Evolutionary conservation across 2,329 filamentous ascomycete genomes (phyloP), one percentile per base, ranked within the genome.

Genomic region (Bimuria novae-zelandiae): DNA sequence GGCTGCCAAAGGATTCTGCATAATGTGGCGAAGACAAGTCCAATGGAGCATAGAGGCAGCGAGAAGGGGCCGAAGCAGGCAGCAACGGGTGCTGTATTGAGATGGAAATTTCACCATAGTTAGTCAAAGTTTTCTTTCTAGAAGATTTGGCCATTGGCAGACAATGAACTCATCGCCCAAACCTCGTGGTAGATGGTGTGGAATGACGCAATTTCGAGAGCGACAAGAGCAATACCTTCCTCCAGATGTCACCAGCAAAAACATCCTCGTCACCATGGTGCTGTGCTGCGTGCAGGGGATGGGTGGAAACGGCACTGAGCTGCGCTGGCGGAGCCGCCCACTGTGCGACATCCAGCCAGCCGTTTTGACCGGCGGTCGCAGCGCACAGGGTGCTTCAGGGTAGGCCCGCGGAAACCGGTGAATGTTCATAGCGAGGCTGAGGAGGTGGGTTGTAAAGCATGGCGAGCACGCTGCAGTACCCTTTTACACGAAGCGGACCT

Each of bases 401-500:
- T 48, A 55, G 50, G 61, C 56, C 55, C 59, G 56, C 60, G 57
- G 56, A 50, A 39, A 64, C 65, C 65, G 66, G 67, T 67, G 61
- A 69, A 50, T 35, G 45, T 36, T 57, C n/a, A n/a, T 51, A 55
- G 22, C 43, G 25, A 27, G 10, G 6, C 25, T 10, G 6, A 27
- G 25, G 7, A 4, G 17, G 7, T 10, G 36, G 2, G 16, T 3
- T 39, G 2, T 5, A 19, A 2, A 10, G 7, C 17, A 7, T 39
- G 19, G 16, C 3, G 5, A 22, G 10, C 5, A 19, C 27, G 5
- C 11, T 14, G 35, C 35, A 43, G 25, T 27, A 32, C 10, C 6
- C 25, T 27, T 27, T 10, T 27, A 6, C 14, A 12, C 11, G 10
- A 25, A 8, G 8, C 17, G 12, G 27, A 33, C 16, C 43, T 6